Evolutionary conservation across 2,329 filamentous ascomycete genomes (phyloP), one percentile per base, ranked within the genome.

Genomic region (Fusarium hainanense): DNA sequence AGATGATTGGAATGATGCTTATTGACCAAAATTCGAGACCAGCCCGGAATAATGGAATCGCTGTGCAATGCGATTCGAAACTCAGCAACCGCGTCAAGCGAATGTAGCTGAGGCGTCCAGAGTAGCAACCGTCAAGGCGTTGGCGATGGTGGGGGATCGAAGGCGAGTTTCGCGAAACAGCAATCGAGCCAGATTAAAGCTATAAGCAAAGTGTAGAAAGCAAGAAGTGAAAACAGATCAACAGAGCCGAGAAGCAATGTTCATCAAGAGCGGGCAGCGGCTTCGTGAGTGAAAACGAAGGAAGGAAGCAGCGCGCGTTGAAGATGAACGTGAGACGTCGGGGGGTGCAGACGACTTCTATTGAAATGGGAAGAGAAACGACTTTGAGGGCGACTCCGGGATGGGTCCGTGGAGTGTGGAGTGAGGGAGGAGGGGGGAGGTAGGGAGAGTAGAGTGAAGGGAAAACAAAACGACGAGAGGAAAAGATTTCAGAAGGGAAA

Each of bases 11-110:
- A 63, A 74, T 67, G 72, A 71, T 72, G 68, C 65, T 63, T 70
- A 55, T 75, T 70, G 68, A 72, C 74, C 68, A 77, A 73, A 72
- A 74, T 76, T 80, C 82, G 83, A 85, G 84, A 82, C 83, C 84
- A 85, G 83, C 83, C 83, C 79, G 76, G 73, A 78, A 79, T 74
- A 68, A 76, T 71, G 71, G 67, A 74, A 75, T 62, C 73, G 74
- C 69, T 77, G 70, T 65, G 74, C 69, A 67, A 70, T 68, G 67
- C 74, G 73, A 74, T 68, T 69, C 66, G 68, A 70, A 68, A 75
- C 75, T 77, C 79, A 80, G 77, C 77, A 78, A 81, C 75, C 82
- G 82, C 83, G 76, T 84, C 82, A 80, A 84, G 82, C 81, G 79
- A 82, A 80, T 77, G 78, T 63, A 75, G 72, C 75, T 70, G 73